Base-by-base conservation (phyloP, 352 stramenopile species). In the Aphanomyces cochlioides region DNA sequence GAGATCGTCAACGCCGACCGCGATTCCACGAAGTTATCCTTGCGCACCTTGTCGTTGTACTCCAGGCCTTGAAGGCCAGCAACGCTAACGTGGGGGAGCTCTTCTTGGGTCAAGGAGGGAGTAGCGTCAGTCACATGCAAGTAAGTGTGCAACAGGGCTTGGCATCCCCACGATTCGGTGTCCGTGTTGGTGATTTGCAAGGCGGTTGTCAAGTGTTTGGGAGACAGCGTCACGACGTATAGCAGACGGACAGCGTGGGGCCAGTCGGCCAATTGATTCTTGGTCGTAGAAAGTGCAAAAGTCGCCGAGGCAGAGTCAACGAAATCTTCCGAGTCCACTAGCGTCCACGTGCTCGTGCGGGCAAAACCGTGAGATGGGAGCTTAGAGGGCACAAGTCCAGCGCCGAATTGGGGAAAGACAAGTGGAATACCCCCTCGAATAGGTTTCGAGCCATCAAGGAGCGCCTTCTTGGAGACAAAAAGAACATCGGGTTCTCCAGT, bases 391-490 rank as follows among this genome's bases (percentile, higher is more conserved):
- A 72, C 50, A 19, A 72, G 45, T 8, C 47, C 73, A 45, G 77
- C 79, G 65, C 95, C 95, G 76, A 99, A 99, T 59, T 98, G 90
- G 40, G 96, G 96, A 80, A 98, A 99, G 47, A 98, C 95, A 21
- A 99, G 75, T 40, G 96, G 96, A 56, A 98, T 98, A 40, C 95
- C 95, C 66, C 96, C 96, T 45, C 96, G 90, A 72, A 98, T 98
- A 40, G 96, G 85, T 74, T 98, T 98, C 66, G 75, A 89, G 65
- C 94, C 90, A 76, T 99, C 88, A 47, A 97, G 74, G 34, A 88
- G 77, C 41, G 95, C 90, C 75, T 96, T 81, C 36, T 88, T 74
- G 13, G 90, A 98, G 60, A 98, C 19, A 74, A 98, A 98, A 36
- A 99, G 81, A 74, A 95, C 82, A 72, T 98, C 96, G 60, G 84